Evolutionary conservation across 2,329 filamentous ascomycete species (phyloP), one percentile per base, ranked within the genome.

Genomic region (Lecanosticta acicola): DNA sequence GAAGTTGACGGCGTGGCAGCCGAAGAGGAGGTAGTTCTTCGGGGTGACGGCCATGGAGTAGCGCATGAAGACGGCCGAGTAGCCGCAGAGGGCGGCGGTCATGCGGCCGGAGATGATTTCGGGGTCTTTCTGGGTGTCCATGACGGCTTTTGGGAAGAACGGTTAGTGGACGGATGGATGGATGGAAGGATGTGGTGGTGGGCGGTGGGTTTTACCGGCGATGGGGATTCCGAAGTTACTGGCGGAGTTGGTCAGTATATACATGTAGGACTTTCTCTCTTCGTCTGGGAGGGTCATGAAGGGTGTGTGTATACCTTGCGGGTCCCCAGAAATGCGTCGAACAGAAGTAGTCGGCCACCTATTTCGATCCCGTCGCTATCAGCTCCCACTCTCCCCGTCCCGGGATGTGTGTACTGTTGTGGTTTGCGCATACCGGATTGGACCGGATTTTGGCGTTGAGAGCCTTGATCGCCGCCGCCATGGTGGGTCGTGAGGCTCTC

Each of bases 21-120:
- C 80, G 66, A 84, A 83, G 45, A 84, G 77, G 54, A 84, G 78
- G 70, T 82, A 83, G 70, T 84, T 84, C 59, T 71, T 72, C 33
- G 80, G 80, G 13, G 71, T 70, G 46, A 84, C 78, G 50, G 80
- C 80, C 51, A 84, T 64, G 48, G 80, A 69, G 69, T 83, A 84
- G 63, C 80, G 79, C 79, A 81, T 81, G 70, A 84, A 84, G 48
- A 77, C 79, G 38, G 65, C 77, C 18, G 76, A 77, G 72, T 84
- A 84, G 63, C 79, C 62, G 55, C 73, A 69, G 20, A 84, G 72
- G 37, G 80, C 77, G 58, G 66, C 70, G 46, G 80, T 84, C 78
- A 83, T 83, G 54, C 70, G 69, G 52, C 80, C 80, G 53, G 80
- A 83, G 65, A 83, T 83, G 59, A 75, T 71, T 54, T 75, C 72